Base-by-base conservation (phyloP, 2,329 filamentous ascomycete species). In the Aspergillus floridensis region DNA sequence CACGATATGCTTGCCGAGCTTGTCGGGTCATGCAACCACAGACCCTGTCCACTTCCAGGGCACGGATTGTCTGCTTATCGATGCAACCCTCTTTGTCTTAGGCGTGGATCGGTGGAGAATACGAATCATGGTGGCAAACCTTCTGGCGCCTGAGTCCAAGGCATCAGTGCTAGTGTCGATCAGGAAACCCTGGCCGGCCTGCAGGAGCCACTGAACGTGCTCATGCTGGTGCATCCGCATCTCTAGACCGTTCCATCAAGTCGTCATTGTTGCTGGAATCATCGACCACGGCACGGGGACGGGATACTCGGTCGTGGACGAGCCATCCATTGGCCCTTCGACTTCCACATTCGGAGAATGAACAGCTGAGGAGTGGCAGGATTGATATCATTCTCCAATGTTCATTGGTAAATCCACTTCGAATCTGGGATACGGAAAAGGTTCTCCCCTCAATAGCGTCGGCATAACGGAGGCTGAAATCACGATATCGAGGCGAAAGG, bases 361-460 rank as follows among this genome's bases (percentile, higher is more conserved):
- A 49, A 56, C 49, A 63, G 59, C 56, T 61, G 63, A 65, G 54
- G 53, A 29, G 35, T 56, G 51, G 53, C 35, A 53, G 56, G 14
- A 53, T 56, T 59, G 46, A 62, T 58, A 63, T 53, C 35, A 54
- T 58, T 26, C 46, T 49, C 35, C 49, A 21, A 26, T 58, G 55
- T 49, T 63, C 61, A 68, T 68, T 67, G 64, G 65, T 53, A 66
- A 61, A 55, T 38, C 24, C 38, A 56, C 53, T 29, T 26, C 41
- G 47, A 31, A 53, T 52, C 53, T 63, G 60, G 54, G 53, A 41
- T 52, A 55, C 52, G 58, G 59, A 55, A 52, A 38, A 35, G 12
- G 31, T 55, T 53, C 58, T n/a, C 59, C 56, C 56, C 49, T 47
- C 46, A 26, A 60, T 60, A 47, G 59, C 62, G 47, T 56, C 47